Evolutionary conservation across 352 stramenopile species (phyloP), one percentile per base, ranked within the genome.

Genomic region (Globisporangium spinosum): DNA sequence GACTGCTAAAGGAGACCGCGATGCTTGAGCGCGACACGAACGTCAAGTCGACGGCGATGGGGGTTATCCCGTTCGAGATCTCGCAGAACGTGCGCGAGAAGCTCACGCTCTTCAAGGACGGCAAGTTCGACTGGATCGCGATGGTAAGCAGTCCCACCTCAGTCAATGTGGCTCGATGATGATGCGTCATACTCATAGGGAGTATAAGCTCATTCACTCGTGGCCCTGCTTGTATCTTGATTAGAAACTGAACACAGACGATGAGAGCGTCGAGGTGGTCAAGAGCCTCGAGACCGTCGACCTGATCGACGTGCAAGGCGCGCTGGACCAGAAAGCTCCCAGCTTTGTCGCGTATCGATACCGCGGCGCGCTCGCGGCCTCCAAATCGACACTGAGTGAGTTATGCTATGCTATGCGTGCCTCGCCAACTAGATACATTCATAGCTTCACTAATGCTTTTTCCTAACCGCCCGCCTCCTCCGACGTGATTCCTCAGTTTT

Each of bases 21-120:
- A 67, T 92, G 64, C 70, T 94, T 17, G 88, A 94, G 73, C 82
- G 87, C 57, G 85, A 94, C 62, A 93, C 87, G 53, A 93, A 87
- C 56, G 80, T 94, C 59, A 95, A 93, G 68, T 94, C 90, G 17
- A 96, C 80, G 17, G 91, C 91, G 17, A 96, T 97, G 90, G 80
- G 79, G 2, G 86, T 96, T 32, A 90, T 97, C 58, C 91, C 91
- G 0, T 97, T 97, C 65, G 76, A 73, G 58, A 83, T 96, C 59
- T 89, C 85, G 64, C 79, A 91, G 62, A 93, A 95, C 20, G 78
- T 96, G 65, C 78, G 77, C 43, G 80, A 94, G 62, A 90, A 95
- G 75, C 77, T 96, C 55, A 66, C 71, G 65, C 74, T 92, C 63
- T 75, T 96, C 60, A 77, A 89, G 67, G 80, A 93, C 71, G 79